Base-by-base conservation (phyloP, 2,329 filamentous ascomycete genomes). In the Clarireedia hainanense region DNA sequence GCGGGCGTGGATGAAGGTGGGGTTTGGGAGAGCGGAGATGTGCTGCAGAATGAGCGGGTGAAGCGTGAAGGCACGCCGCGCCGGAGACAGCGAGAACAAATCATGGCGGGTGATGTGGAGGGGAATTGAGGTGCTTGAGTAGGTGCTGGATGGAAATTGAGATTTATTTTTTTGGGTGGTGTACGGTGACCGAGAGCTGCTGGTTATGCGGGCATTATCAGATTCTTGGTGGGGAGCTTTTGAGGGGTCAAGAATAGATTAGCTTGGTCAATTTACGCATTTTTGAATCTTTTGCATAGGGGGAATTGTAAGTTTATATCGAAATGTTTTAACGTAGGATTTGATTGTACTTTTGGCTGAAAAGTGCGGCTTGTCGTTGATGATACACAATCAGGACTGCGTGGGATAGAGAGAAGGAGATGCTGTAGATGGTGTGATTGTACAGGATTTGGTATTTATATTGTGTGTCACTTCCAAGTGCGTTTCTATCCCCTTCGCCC, bases 11-110 rank as follows among this genome's bases (percentile, higher is more conserved):
- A 55, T 45, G 58, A 45, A 34, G 52, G 50, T 66, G 67, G 59
- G 64, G 67, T 51, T 15, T 61, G 58, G 69, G 64, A 40, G 4
- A 34, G 26, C 17, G 27, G 43, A 14, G 53, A 15, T 12, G 48
- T 58, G 42, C 48, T 42, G 37, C 53, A 47, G 51, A 66, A 60
- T 23, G 50, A 2, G 30, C 63, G 60, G 37, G 56, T 36, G 36
- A 46, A 53, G 9, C 40, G 50, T 2, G 61, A 47, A 51, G 60
- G 47, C 3, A 59, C 71, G 57, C 72, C 73, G 59, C 72, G 71
- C 60, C 76, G 76, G 51, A 84, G 70, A 68, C 80, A 84, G 61
- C 71, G 64, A 26, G 61, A 59, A 61, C 68, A 71, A 56, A 70
- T 70, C 69, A 71, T 71, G 60, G 53, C 65, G 52, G 47, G 56